A percentile compares a stretch with the other conserved stretches of the same genome.
Conservation (phyloP, 495 filamentous ascomycete species). For the Penicillium diatomitis region DNA sequence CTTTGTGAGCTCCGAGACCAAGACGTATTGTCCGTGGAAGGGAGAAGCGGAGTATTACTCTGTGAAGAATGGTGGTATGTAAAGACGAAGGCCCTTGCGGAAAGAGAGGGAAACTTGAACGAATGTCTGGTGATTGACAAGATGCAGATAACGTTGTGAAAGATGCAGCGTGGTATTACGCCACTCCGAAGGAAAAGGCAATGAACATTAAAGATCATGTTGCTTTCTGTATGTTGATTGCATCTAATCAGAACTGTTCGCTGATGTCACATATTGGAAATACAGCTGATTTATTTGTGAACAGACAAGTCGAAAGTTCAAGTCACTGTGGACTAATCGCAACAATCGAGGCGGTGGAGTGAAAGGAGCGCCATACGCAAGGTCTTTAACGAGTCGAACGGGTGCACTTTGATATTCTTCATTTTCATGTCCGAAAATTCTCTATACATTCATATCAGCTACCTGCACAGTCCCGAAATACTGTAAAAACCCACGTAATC, state of each 20-base stretch:
- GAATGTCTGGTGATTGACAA: slow-evolving; percentile 12
- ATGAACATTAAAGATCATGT: slow-evolving; percentile 52
- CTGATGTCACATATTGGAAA: too few species aligned
- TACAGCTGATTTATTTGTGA: neutral
- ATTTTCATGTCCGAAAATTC: too few species aligned
- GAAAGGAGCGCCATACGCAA: too few species aligned
- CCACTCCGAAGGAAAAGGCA: slow-evolving; percentile 47
- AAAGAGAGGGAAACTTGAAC: neutral
- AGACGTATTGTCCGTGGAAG: slow-evolving; percentile 59
- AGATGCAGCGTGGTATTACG: slow-evolving; percentile 64
- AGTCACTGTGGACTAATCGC: slow-evolving; percentile 4
- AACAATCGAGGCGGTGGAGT: neutral
- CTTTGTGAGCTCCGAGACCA: slow-evolving; percentile 39
- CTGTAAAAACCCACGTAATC: too few species aligned
- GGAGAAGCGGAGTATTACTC: slow-evolving; percentile 61
- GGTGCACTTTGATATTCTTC: too few species aligned
- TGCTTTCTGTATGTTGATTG: slow-evolving; percentile 50
- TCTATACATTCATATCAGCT: too few species aligned
- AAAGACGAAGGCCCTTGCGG: too few species aligned
- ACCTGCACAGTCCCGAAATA: too few species aligned
- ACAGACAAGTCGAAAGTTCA: slow-evolving; percentile 11
- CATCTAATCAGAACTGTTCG: too few species aligned
- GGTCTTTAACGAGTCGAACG: too few species aligned
- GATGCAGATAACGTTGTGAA: slow-evolving; percentile 33
- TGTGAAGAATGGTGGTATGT: slow-evolving; percentile 46